Evolutionary conservation across 805 yeast species (phyloP).

Genomic region (Lachancea lanzarotensis): DNA sequence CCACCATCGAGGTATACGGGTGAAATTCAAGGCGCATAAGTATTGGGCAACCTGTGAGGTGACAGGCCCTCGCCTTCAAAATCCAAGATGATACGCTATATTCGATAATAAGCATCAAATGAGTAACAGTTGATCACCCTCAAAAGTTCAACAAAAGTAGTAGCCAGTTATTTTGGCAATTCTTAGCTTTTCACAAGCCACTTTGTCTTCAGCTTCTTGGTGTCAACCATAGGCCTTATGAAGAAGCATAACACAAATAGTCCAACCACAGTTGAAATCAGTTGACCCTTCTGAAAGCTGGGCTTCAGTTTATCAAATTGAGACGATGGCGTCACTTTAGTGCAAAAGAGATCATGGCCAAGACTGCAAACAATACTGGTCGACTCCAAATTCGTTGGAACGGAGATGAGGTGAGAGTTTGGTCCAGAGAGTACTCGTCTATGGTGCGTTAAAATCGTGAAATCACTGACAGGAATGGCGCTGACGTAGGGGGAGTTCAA

Average conservation of each 20-base stretch:
- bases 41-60: too few relatives aligned
- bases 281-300: slow-evolving; percentile 59
- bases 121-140: too few relatives aligned
- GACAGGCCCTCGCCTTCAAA: too few relatives aligned
- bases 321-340: slow-evolving; percentile 70
- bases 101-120: too few relatives aligned
- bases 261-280: slow-evolving; percentile 52
- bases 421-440: slow-evolving; percentile 36
- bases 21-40: too few relatives aligned
- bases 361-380: slow-evolving; percentile 64
- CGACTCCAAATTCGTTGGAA: slow-evolving; percentile 71
- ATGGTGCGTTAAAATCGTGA: slow-evolving; percentile 44
- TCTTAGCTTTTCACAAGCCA: slow-evolving; percentile 39
- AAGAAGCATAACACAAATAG: slow-evolving; percentile 42
- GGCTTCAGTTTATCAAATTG: slow-evolving; percentile 71
- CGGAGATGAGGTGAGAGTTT: slow-evolving; percentile 35
- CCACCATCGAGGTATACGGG: too few relatives aligned
- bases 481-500: slow-evolving; percentile 62
- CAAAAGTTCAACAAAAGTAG: too few relatives aligned
- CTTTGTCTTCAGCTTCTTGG: slow-evolving; percentile 44
- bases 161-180: too few relatives aligned
- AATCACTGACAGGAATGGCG: slow-evolving; percentile 44
- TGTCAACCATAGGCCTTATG: slow-evolving; percentile 52
- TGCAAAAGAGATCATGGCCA: slow-evolving; percentile 71
- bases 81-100: too few relatives aligned